Evolutionary conservation across 768 basidiomycete species (phyloP).

Genomic region (Mycena metata): DNA sequence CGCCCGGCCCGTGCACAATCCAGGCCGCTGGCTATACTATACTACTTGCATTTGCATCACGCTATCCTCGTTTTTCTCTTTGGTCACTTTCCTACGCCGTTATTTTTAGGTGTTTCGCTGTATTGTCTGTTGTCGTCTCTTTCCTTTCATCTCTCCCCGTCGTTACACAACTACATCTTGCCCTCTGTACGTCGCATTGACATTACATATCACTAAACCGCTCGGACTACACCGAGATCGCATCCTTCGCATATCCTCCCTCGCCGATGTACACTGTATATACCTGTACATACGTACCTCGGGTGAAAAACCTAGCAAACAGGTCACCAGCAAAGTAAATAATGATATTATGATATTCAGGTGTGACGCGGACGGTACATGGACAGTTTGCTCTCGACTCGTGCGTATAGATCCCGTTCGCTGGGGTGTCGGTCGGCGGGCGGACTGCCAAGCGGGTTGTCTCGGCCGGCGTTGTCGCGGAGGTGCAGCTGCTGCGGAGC

Average conservation of each 20-base stretch:
- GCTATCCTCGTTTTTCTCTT: slow-evolving; percentile 29
- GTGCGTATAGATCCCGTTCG: slow-evolving; percentile 24
- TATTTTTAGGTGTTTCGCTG: slow-evolving; percentile 17
- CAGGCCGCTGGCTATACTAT: slow-evolving; percentile 3
- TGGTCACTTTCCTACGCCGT: slow-evolving; percentile 9
- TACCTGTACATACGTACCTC: slow-evolving; percentile 15
- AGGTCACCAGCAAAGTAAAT: slow-evolving; percentile 18
- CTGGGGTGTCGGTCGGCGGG: not conserved
- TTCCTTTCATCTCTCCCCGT: slow-evolving; percentile 1
- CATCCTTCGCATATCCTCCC: slow-evolving; percentile 21
- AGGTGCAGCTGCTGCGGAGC: slow-evolving; percentile 33
- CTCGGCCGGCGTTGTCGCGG: slow-evolving; percentile 12
- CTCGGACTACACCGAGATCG: slow-evolving; percentile 28
- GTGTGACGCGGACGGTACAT: slow-evolving; percentile 14
- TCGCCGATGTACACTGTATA: slow-evolving; percentile 14
- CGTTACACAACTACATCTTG: slow-evolving; percentile 34
- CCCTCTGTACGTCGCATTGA: slow-evolving; percentile 33
- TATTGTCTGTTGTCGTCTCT: slow-evolving; percentile 2
- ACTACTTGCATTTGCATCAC: slow-evolving; percentile 14
- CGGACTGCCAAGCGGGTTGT: slow-evolving; percentile 25
- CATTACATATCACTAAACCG: slow-evolving; percentile 30
- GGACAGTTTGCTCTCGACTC: slow-evolving; percentile 27
- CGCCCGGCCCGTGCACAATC: not conserved
- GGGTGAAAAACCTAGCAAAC: slow-evolving; percentile 14
- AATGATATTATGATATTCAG: slow-evolving; percentile 23